Evolutionary conservation across 2,329 filamentous ascomycete genomes (phyloP).

Genomic region (Epichloe bromicola): DNA sequence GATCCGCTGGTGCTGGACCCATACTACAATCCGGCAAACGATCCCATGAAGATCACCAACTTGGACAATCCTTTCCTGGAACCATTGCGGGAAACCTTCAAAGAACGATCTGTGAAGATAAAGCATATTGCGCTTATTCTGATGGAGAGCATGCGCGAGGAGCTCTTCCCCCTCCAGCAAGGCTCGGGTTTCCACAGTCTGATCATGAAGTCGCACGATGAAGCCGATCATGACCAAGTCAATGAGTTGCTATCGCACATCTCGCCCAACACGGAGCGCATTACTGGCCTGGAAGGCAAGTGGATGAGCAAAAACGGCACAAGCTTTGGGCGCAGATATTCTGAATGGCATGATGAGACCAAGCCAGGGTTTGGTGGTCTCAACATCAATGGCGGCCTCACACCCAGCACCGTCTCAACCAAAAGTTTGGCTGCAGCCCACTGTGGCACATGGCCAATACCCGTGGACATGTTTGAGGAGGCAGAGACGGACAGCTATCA

Average conservation of each 20-base stretch:
- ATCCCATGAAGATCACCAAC: constrained; percentile 28
- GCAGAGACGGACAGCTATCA: constrained; percentile 30
- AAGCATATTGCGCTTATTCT: constrained; percentile 28
- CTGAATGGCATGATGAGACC: constrained; percentile 9
- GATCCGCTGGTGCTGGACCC: constrained; percentile 4
- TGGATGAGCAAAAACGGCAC: constrained; percentile 8
- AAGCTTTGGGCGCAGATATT: background rate
- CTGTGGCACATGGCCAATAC: constrained; percentile 28
- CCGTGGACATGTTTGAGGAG: constrained; percentile 28
- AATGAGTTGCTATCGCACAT: constrained; percentile 12
- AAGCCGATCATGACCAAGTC: constrained; percentile 11
- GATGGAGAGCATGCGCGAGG: constrained; percentile 31
- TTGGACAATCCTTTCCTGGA: constrained; percentile 20
- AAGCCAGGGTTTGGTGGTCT: constrained; percentile 24
- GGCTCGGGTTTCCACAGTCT: constrained; percentile 22
- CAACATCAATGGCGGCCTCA: constrained; percentile 25
- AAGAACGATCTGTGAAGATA: constrained; percentile 21
- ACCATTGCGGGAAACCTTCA: constrained; percentile 13
- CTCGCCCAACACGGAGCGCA: constrained; percentile 12
- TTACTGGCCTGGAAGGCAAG: constrained; percentile 11
- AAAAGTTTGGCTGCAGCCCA: constrained; percentile 28
- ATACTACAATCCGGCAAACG: constrained; percentile 21
- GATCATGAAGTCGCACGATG: constrained; percentile 20
- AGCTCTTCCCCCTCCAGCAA: constrained; percentile 30
- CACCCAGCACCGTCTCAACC: constrained; percentile 27